Evolutionary conservation across 2,329 filamentous ascomycete genomes (phyloP).

Genomic region (Drechslerella dactyloides): DNA sequence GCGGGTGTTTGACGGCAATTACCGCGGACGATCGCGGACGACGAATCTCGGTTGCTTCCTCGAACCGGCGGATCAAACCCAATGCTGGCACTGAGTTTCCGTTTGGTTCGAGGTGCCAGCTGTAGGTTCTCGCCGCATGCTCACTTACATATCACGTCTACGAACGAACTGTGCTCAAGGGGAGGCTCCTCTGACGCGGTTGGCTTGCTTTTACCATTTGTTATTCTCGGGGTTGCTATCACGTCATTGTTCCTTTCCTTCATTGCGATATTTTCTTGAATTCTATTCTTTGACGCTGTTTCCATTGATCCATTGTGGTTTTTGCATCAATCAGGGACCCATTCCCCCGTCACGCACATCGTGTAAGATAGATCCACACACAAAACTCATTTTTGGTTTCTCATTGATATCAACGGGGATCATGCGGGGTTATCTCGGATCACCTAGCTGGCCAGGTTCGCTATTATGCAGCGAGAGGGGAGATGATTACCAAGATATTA

Average conservation of each 20-base stretch:
- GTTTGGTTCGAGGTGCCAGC: neutral
- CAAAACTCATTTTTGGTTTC: conserved; percentile 15
- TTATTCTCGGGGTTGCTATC: neutral
- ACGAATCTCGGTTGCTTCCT: conserved; percentile 1
- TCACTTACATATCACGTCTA: conserved; percentile 12
- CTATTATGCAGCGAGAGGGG: too few relatives aligned
- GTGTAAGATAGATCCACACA: conserved; percentile 38
- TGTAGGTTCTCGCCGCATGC: neutral
- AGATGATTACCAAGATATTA: too few relatives aligned
- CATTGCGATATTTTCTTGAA: conserved; percentile 7
- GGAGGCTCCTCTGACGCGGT: neutral
- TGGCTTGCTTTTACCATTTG: neutral
- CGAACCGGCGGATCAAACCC: conserved; percentile 6
- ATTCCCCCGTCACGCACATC: conserved; percentile 20
- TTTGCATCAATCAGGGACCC: conserved; percentile 15
- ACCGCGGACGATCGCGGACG: conserved; percentile 10
- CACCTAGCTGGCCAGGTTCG: too few relatives aligned
- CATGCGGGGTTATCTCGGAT: too few relatives aligned
- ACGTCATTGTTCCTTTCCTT: neutral
- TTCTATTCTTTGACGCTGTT: conserved; percentile 9
- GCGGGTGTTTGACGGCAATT: neutral
- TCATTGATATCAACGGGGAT: too few relatives aligned
- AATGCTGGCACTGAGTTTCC: conserved; percentile 12
- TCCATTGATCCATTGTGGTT: conserved; percentile 6
- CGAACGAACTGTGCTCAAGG: neutral